Base-by-base conservation (phyloP, 306 rosid species). In the Fagus crenata region DNA sequence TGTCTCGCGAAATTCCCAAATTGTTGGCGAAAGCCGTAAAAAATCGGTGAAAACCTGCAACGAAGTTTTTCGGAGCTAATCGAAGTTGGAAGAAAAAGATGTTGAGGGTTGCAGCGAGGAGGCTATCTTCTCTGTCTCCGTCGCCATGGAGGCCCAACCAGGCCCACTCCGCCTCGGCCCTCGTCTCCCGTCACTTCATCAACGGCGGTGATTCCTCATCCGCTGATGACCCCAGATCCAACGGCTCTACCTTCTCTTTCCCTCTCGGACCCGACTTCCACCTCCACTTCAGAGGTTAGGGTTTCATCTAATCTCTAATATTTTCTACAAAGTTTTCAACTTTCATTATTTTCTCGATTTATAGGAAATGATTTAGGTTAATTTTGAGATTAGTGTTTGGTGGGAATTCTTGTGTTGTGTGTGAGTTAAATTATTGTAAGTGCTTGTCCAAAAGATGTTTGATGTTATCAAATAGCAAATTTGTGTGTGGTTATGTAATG, bases 101-200 rank as follows among this genome's bases (percentile, higher is more conserved):
- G 89, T 80, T 86, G 79, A 80, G 87, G 83, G 73, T 83, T 75
- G 89, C 87, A 32, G 81, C 85, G 56, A 78, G 89, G 84, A 77
- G 87, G 83, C 77, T 86, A 5, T 80, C 79, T 31, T 83, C 87
- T 77, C 74, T 83, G 59, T 80, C 80, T 68, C 60, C 81, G 42
- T 58, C 85, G 22, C 76, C 78, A 11, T 67, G 81, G 77, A 77
- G 79, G 64, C 80, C 83, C 65, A 71, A 72, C 53, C 80, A 64
- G 43, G 71, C 75, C 40, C 80, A 64, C 32, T 67, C 78, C 51
- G 75, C 85, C 67, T 71, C 85, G 49, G 67, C 81, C 54, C 55
- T 81, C 12, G 55, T 49, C 53, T 77, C 89, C 69, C 83, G 40
- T 51, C 63, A 77, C 41, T 73, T 41, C 79, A 75, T 77, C 71